Base-by-base conservation (phyloP, 495 filamentous ascomycete genomes). In the Aspergillus leporis region DNA sequence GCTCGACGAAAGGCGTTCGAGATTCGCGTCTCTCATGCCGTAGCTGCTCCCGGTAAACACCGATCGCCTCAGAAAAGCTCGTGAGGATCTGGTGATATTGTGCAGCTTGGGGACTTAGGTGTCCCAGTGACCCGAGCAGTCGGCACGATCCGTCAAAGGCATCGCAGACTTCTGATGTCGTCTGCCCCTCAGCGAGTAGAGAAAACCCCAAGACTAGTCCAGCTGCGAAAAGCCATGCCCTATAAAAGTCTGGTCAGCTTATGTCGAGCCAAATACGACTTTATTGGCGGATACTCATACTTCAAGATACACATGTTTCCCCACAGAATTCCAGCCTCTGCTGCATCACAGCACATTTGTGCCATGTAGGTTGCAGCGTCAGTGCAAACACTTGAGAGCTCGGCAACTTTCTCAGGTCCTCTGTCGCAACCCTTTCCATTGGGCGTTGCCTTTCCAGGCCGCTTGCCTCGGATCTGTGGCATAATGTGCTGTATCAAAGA, bases 341-440 rank as follows among this genome's bases (percentile, higher is more conserved):
- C 62, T 0, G 75, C 62, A 60, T 77, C 74, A 36, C 69, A 36
- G 25, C 74, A 77, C 0, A 73, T 77, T 40, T 77, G 74, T 8
- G 75, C 68, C 74, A 77, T 77, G 52, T 74, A 77, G 4, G 74
- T 58, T 4, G 74, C 74, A 7, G 74, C 75, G 47, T 77, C 74
- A n/a, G 68, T 64, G 53, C 74, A 77, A 36, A 71, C 74, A 19
- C 61, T 57, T 5, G 74, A 71, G 3, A 77, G 61, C 4, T 66
- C 60, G 2, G 70, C 70, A 10, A 67, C 66, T 36, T 77, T 71
- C 46, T 77, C 71, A 23, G 65, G 53, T 3, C 55, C 56, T 1
- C 25, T 19, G 19, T 66, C 63, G 10, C 19, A 10, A 13, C 19
- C 12, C 16, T 21, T 3, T 16, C 21, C 1, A 47, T 21, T 5